Evolutionary conservation across 2,329 filamentous ascomycete genomes (phyloP).

Genomic region (Fusarium equiseti): DNA sequence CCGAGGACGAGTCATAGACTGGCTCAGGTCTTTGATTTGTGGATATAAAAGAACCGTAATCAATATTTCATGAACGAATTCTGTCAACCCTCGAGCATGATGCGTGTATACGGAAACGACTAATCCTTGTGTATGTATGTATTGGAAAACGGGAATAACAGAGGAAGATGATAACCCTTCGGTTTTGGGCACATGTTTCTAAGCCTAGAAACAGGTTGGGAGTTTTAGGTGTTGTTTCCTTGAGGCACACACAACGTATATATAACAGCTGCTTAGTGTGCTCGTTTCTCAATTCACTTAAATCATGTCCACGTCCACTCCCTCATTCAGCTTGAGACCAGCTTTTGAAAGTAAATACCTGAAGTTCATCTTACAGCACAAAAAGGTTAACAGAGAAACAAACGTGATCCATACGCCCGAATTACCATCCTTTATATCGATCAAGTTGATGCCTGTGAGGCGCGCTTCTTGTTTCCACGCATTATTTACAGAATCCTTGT

Average conservation of each 20-base stretch:
- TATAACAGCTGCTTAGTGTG: constrained; percentile 28
- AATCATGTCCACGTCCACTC: background rate
- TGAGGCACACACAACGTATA: constrained; percentile 7
- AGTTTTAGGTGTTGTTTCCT: constrained; percentile 33
- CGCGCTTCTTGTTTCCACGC: constrained; percentile 27
- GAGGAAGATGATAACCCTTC: constrained; percentile 20
- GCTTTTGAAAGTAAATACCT: background rate
- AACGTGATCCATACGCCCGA: background rate
- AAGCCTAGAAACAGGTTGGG: constrained; percentile 27
- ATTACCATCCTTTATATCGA: constrained; percentile 4
- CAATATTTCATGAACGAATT: constrained; percentile 12
- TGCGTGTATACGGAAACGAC: constrained; percentile 13
- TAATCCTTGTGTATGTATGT: constrained; percentile 22
- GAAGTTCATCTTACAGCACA: background rate
- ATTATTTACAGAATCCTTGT: constrained; percentile 25
- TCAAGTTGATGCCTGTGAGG: constrained; percentile 26
- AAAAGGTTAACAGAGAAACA: background rate
- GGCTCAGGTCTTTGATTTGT: constrained; percentile 9
- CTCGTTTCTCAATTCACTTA: constrained; percentile 13
- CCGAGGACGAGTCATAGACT: constrained; percentile 68
- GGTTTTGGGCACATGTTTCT: constrained; percentile 33
- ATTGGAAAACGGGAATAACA: constrained; percentile 15
- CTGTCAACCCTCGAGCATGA: constrained; percentile 11
- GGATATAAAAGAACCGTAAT: constrained; percentile 28
- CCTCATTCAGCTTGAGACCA: background rate